Evolutionary conservation across 208 protist genomes (phyloP), one percentile per base, ranked within the genome.

Genomic region (Angomonas desouzai): DNA sequence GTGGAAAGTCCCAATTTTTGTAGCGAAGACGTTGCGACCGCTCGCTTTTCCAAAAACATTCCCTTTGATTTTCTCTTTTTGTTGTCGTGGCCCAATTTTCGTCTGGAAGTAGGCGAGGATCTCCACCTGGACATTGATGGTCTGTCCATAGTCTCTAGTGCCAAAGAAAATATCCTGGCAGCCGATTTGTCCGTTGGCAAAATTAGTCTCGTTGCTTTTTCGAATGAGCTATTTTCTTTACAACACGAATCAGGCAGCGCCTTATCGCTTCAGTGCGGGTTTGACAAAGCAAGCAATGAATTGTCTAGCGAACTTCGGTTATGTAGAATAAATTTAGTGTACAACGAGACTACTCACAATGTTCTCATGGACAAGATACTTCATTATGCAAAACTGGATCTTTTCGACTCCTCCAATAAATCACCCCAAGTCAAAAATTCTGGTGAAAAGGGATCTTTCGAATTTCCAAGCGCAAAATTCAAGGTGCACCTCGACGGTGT

Each of bases 51-150:
- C 2, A 38, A 23, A 10, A 43, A 43, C n/a, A 43, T 30, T 16
- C 33, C 55, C 18, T n/a, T 60, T 36, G 55, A 60, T 60, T 10
- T 60, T 22, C 28, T 60, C n/a, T 43, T 60, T 22, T 18, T 45
- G 13, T 13, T 36, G 1, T 45, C 55, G 9, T 60, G 55, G 55
- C 55, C 55, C 3, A 45, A n/a, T 6, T 60, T 60, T 23, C 55
- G 55, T 16, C 55, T 60, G 3, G 29, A 45, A 45, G 32, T 60
- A 3, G 55, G 33, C 10, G 29, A 60, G 22, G 33, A 60, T 25
- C 18, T 60, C 4, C 29, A 60, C 20, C 11, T 36, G 18, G 29
- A 60, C 3, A 36, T 60, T 23, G 18, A 25, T 10, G 40, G 40
- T 23, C 40, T 60, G 4, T 45, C 30, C 3, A 3, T 60, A 23